Base-by-base conservation (phyloP, 768 basidiomycete genomes). In the Dioszegia hungarica region DNA sequence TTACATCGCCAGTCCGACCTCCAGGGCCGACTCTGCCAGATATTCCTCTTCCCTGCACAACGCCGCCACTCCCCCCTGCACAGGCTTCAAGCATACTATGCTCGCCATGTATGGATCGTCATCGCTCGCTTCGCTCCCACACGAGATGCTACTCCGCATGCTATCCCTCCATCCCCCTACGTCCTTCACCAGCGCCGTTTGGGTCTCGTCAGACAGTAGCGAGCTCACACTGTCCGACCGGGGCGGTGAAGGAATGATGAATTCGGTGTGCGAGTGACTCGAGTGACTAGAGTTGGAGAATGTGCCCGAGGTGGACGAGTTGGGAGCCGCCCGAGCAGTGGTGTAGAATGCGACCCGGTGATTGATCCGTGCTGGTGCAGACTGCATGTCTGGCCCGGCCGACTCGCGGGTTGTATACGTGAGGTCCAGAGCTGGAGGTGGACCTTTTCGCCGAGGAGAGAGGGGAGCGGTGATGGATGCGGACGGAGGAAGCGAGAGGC, bases 81-180 rank as follows among this genome's bases (percentile, higher is more conserved):
- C 43, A 5, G 63, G 63, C 6, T 57, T 64, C 22, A 71, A 39
- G 27, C 51, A 57, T 40, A 67, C 62, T 45, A 72, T 72, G 50
- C 67, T 66, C 12, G 70, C 70, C 2, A 67, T 72, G 44, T 56
- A 54, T 1, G 66, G 59, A 49, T 72, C 70, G 25, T 72, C 70
- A 49, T 72, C 70, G 49, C 67, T 68, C 19, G 67, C 67, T 36
- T 72, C 70, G 27, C 62, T 64, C 2, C 60, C 52, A 33, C 63
- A 29, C 5, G 61, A 63, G 22, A 70, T 60, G 19, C 56, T 59
- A 51, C 66, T 65, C 41, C 60, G 52, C 40, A 51, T 38, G 34
- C 49, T 51, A 27, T 51, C 49, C 25, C 49, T 22, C 49, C 44
- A 41, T 47, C 49, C 37, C 12, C 14, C 45, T 40, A 25, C 38